Conservation (phyloP, 108 stramenopile species). For the Stephanodiscus minutulus region DNA sequence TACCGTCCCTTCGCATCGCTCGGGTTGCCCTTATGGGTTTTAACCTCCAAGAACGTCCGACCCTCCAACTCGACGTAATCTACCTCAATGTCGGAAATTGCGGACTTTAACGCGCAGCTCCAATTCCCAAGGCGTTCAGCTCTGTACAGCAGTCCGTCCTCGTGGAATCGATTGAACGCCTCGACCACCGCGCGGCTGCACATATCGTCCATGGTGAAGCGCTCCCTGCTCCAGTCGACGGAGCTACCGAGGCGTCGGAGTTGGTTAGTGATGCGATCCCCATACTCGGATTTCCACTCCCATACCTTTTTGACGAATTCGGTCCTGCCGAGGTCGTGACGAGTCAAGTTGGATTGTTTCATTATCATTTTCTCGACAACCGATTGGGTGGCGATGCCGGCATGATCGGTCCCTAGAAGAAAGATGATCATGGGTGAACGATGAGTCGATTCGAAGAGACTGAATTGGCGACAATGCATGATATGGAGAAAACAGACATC, state of each 20-base stretch:
- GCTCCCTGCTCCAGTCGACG: slow-evolving; percentile 97
- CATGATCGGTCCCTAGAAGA: slow-evolving; percentile 96
- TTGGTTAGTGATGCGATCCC: slow-evolving; percentile 90
- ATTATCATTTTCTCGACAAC: slow-evolving; percentile 99
- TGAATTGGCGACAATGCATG: slow-evolving; percentile 3
- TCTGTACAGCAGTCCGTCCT: slow-evolving; percentile 95
- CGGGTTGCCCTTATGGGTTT: slow-evolving; percentile 93
- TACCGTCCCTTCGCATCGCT: slow-evolving; percentile 91
- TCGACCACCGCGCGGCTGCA: slow-evolving; percentile 91
- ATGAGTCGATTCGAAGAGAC: neutral
- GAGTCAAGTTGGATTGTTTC: slow-evolving; percentile 88
- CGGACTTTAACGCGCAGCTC: slow-evolving; percentile 97
- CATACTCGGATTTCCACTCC: slow-evolving; percentile 99
- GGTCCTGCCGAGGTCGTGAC: slow-evolving; percentile 97
- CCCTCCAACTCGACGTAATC: slow-evolving; percentile 95
- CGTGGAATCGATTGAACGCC: slow-evolving; percentile 93
- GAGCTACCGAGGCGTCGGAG: slow-evolving; percentile 86
- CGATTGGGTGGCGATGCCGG: slow-evolving; percentile 99
- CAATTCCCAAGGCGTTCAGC: slow-evolving; percentile 96
- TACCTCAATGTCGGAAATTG: slow-evolving; percentile 99
- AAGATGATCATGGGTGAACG: slow-evolving; percentile 3
- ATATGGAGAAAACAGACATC: neutral
- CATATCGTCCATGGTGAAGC: slow-evolving; percentile 99
- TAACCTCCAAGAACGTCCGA: slow-evolving; percentile 90
- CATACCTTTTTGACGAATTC: slow-evolving; percentile 95